Evolutionary conservation across 495 filamentous ascomycete genomes (phyloP).

Genomic region (Pyrenula massariospora): DNA sequence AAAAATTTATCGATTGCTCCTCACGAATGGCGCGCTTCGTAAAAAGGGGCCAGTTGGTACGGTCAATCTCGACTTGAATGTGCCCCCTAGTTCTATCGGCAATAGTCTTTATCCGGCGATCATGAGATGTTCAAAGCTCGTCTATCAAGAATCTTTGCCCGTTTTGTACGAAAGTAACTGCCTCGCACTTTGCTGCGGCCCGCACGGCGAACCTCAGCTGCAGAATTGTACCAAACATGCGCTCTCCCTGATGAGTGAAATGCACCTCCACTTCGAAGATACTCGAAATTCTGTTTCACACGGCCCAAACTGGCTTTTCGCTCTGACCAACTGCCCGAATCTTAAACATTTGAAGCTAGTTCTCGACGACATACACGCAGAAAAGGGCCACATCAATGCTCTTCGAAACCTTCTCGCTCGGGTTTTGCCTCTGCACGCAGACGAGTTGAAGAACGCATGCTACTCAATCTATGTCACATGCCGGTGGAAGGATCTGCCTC

Average conservation of each 20-base stretch:
- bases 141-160: background rate
- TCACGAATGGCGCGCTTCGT: background rate
- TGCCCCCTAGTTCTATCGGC: background rate
- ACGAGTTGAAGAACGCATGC: background rate
- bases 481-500: too few relatives aligned
- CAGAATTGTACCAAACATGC: background rate
- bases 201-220: background rate
- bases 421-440: background rate
- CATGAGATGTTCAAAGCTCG: background rate
- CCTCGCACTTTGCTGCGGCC: too few relatives aligned
- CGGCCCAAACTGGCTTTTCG: background rate
- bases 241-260: background rate
- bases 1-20: background rate
- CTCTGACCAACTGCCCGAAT: background rate
- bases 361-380: background rate
- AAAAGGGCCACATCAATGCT: too few relatives aligned
- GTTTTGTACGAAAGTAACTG: background rate
- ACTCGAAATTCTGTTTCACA: background rate
- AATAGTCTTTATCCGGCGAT: background rate
- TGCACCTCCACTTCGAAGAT: background rate
- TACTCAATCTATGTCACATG: background rate
- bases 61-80: background rate
- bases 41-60: background rate
- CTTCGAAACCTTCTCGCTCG: background rate
- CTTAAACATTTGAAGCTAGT: background rate